These are phyloP conservation scores for Hyaloperonospora brassicae DNA, from an alignment of 352 stramenopile species.

Conservation along the genomic window DNA sequence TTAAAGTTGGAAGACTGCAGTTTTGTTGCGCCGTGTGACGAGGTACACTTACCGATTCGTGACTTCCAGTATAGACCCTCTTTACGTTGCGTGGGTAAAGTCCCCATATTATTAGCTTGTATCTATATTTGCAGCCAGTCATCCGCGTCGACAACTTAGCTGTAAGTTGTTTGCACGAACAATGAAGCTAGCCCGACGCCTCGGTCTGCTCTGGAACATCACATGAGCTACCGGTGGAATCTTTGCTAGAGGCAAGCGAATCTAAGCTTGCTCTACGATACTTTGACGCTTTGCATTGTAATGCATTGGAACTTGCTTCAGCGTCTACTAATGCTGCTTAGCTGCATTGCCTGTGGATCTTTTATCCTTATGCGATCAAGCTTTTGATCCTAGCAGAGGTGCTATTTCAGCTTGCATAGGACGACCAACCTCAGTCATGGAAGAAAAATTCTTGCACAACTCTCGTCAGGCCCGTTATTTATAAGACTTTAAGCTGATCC, in stretches of 20 bases:
- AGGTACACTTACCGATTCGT: no score
- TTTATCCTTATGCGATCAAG: background rate
- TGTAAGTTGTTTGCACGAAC: no score
- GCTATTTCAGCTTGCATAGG: background rate
- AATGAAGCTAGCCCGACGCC: no score
- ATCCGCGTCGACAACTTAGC: no score
- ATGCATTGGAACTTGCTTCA: background rate
- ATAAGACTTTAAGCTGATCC: background rate
- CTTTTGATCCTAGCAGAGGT: background rate
- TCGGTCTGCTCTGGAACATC: background rate
- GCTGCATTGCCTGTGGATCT: conserved; percentile 2
- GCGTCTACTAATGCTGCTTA: background rate
- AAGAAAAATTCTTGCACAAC: no score
- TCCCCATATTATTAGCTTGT: no score
- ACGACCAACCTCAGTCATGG: background rate
- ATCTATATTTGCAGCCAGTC: no score
- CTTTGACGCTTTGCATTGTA: background rate
- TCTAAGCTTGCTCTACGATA: background rate
- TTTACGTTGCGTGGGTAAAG: no score
- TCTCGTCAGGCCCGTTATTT: background rate
- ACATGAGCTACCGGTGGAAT: background rate
- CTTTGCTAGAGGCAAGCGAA: background rate
- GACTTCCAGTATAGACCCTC: no score
- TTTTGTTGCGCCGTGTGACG: no score
- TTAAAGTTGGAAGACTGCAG: background rate